Base-by-base conservation (phyloP, 1,139 yeast species). In the Yarrowia galli region DNA sequence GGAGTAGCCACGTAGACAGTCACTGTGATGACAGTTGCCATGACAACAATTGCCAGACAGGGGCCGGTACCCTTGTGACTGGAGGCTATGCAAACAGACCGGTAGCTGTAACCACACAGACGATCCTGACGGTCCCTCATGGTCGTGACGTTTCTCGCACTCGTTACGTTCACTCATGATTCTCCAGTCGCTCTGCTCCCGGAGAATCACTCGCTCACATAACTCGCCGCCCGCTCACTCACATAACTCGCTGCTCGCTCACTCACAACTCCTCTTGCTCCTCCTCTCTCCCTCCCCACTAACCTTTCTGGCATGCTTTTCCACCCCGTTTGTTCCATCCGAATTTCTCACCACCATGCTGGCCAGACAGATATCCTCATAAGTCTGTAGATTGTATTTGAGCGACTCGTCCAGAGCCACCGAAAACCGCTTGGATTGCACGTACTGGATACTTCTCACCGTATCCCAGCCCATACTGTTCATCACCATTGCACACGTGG, bases 351-450 rank as follows among this genome's bases (percentile, higher is more conserved):
- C 64, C 16, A 15, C 28, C 42, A 28, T 43, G 22, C 16, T 64
- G 9, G 76, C 77, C 16, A 65, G 60, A 20, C 73, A 70, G 32
- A 74, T 61, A 20, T 71, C 74, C 25, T 71, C 72, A 54, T 69
- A 75, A 0, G 77, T 72, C 53, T 71, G 72, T 36, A 75, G 68
- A 36, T 71, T 71, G 65, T 74, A 74, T 35, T 72, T 70, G n/a
- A 71, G 63, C 15, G 69, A 68, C 36, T 74, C 75, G 67, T 73
- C 74, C 18, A 75, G 69, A 10, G 73, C 70, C 13, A 75, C 72
- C 4, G 75, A 75, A 43, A 73, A 76, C 48, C 79, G 73, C 42
- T 69, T 70, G 35, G 73, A 67, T 63, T 75, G 78, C 40, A 77
- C 77, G 49, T 56, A 68, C 67, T 77, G 79, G 32, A 77, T 70